phyloP scores from a whole-genome alignment of 768 basidiomycete species.

The Tremella fuciformis region DNA sequence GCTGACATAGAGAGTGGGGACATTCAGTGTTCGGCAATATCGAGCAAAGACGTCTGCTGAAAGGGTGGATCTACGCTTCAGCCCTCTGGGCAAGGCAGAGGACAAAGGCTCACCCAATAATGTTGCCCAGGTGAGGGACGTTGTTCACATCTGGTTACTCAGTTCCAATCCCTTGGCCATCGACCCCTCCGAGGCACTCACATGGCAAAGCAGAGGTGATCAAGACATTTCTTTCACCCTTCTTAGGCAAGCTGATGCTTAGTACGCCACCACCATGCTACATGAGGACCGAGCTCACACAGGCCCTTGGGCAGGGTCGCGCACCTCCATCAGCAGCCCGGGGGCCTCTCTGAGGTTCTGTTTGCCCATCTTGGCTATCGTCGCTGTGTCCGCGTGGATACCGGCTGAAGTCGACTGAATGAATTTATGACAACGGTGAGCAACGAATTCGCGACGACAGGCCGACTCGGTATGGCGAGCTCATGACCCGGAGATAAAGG shows the following conservation, averaged over 20 bases:
- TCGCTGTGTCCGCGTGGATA: neutral
- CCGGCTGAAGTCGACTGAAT: neutral
- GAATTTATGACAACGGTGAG: neutral
- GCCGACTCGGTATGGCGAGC: too few relatives aligned
- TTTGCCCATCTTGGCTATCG: conserved; percentile 27
- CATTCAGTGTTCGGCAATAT: conserved; percentile 74
- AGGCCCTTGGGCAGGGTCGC: conserved; percentile 54
- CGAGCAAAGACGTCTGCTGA: conserved; percentile 96
- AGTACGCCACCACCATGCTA: conserved; percentile 10
- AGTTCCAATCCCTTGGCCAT: neutral
- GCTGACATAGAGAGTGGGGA: conserved; percentile 71
- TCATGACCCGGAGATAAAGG: too few relatives aligned
- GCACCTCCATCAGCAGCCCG: conserved; percentile 56
- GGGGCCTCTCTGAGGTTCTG: conserved; percentile 56
- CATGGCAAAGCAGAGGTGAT: conserved; percentile 89
- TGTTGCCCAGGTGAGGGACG: conserved; percentile 85
- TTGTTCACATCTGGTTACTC: conserved; percentile 63
- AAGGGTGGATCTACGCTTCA: conserved; percentile 86
- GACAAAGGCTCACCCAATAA: conserved; percentile 29
- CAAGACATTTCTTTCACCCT: conserved; percentile 81
- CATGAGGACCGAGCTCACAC: conserved; percentile 51
- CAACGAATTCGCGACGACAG: too few relatives aligned
- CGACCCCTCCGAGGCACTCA: conserved; percentile 18
- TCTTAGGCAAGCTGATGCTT: conserved; percentile 64
- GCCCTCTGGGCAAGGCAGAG: conserved; percentile 55